Conservation (phyloP, 2,329 filamentous ascomycete species). For the Exophiala sideris region DNA sequence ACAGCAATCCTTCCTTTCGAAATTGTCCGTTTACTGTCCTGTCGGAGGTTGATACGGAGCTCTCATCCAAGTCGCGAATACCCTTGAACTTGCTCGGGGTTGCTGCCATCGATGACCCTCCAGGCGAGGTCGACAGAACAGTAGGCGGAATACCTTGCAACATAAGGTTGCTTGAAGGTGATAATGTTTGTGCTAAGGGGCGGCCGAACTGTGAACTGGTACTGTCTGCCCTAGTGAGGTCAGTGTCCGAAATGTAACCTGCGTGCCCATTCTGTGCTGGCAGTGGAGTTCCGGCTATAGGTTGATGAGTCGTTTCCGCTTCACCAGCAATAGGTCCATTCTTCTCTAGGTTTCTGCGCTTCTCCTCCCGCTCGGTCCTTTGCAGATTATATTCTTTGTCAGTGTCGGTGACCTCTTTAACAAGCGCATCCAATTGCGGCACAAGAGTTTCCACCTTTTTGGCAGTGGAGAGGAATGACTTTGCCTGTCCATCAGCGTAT, state of each 20-base stretch:
- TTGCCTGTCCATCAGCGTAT: constrained; percentile 87
- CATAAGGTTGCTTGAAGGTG: constrained; percentile 32
- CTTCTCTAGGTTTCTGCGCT: constrained; percentile 84
- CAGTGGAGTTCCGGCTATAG: constrained; percentile 34
- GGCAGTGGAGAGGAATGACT: constrained; percentile 73
- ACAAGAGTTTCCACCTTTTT: constrained; percentile 84
- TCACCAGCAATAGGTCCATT: constrained; percentile 64
- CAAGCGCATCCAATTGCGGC: constrained; percentile 84
- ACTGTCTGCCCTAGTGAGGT: constrained; percentile 70
- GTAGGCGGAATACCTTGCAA: constrained; percentile 25
- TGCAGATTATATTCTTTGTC: constrained; percentile 98
- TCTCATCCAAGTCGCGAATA: constrained; percentile 87
- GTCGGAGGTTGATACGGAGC: constrained; percentile 56
- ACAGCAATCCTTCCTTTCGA: constrained; percentile 88
- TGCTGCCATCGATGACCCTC: constrained; percentile 34
- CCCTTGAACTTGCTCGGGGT: constrained; percentile 72
- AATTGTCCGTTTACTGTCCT: constrained; percentile 58
- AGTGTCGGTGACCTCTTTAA: constrained; percentile 82
- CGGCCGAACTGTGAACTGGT: constrained; percentile 63
- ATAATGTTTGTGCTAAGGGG: constrained; percentile 40
- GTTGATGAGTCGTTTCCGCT: constrained; percentile 63
- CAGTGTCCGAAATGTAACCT: constrained; percentile 60
- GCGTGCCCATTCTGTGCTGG: constrained; percentile 44
- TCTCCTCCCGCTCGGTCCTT: constrained; percentile 91
- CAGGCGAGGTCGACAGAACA: constrained; percentile 41